Evolutionary conservation across 148 eudicot genomes (phyloP).

Genomic region (Fagopyrum tataricum): DNA sequence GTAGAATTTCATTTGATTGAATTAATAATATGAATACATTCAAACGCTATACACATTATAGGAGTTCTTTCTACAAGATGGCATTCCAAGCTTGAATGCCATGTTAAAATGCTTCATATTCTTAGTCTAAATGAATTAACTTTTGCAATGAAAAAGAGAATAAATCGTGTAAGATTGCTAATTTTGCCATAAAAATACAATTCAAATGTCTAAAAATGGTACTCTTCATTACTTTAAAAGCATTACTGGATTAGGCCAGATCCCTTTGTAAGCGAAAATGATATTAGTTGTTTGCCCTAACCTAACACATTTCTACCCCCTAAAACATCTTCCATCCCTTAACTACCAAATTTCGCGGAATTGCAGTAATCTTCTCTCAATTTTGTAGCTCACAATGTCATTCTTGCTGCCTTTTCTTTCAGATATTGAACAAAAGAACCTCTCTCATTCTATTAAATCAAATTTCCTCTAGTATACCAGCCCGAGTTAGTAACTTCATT

Average conservation of each 20-base stretch:
- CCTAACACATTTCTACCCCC: too few relatives aligned
- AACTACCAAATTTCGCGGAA: neutral
- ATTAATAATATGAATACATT: neutral
- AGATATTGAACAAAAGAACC: neutral
- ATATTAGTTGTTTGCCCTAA: too few relatives aligned
- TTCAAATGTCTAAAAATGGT: neutral
- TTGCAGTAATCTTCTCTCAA: neutral
- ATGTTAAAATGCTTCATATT: neutral
- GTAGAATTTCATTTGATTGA: slow-evolving; percentile 3
- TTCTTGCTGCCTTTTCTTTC: neutral
- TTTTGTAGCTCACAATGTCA: neutral
- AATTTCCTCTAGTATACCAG: neutral
- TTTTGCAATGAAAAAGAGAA: neutral
- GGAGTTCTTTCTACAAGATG: neutral
- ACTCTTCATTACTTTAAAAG: neutral
- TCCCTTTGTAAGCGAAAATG: too few relatives aligned
- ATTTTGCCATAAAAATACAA: neutral
- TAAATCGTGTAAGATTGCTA: neutral
- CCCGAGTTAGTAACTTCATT: neutral
- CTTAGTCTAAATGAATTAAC: neutral
- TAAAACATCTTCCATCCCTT: too few relatives aligned
- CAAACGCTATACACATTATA: neutral
- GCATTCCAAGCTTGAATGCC: neutral
- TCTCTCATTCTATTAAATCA: neutral
- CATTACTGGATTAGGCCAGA: neutral